Evolutionary conservation across 352 stramenopile species (phyloP), one percentile per base, ranked within the genome.

Genomic region (Phytophthora nicotianae): DNA sequence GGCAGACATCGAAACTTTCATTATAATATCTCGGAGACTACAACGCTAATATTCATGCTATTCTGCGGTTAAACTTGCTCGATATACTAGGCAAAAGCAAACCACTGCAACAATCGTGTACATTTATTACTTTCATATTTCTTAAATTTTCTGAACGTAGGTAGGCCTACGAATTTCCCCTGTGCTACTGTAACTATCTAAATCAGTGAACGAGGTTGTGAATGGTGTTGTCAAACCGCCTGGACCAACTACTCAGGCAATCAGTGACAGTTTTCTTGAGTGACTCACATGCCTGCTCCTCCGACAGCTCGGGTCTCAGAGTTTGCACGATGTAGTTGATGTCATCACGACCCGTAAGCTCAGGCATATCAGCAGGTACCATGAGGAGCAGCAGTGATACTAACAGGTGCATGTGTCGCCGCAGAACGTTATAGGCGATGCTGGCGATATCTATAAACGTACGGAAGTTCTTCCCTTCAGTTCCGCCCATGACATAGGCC

Each of bases 221-320:
- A 62, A 95, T 89, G 19, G 81, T 88, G 68, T 95, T 95, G 71
- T 95, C 86, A 46, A 93, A 75, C 40, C 84, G 81, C 70, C 90
- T 92, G 60, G 89, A 93, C 49, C 83, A 85, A 72, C 77, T 86
- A 41, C 81, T 77, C 20, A 92, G 62, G 32, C 86, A 94, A 55
- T 83, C 78, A 48, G 78, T 61, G 48, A 94, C 81, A 41, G 79
- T 77, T 17, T 88, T 70, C 43, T 78, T 75, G 24, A 94, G 88
- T 23, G 79, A 88, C 33, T 74, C 65, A 6, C 52, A 46, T 27
- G 86, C 81, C 20, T 83, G 72, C 11, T 88, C 71, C 5, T 92
- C 81, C 2, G 72, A 81, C 6, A 82, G 68, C 42, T 92, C 86
- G 0, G 84, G 81, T 2, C 60, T 73, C 48, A 94, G 60, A 37